Conservation (phyloP, 2,329 filamentous ascomycete genomes). For the Alternaria arbusti region DNA sequence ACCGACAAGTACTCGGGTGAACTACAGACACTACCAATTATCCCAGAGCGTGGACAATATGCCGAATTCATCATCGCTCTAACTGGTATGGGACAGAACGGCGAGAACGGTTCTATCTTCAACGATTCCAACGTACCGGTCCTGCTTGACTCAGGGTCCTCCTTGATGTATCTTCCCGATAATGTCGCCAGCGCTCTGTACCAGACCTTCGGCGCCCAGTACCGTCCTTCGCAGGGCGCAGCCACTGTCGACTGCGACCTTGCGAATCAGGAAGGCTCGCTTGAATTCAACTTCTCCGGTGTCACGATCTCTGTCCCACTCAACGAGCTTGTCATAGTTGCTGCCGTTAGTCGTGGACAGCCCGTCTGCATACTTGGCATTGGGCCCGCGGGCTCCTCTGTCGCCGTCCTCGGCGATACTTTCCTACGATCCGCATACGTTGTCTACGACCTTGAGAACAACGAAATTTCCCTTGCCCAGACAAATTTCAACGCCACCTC, state of each 20-base stretch:
- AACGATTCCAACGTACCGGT: slow-evolving; percentile 57
- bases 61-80: slow-evolving; percentile 62
- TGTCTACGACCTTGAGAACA: slow-evolving; percentile 66
- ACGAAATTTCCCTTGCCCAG: slow-evolving; percentile 66
- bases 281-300: slow-evolving; percentile 65
- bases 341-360: slow-evolving; percentile 51
- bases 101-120: slow-evolving; percentile 52
- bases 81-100: slow-evolving; percentile 55
- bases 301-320: slow-evolving; percentile 62
- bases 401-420: slow-evolving; percentile 65
- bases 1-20: slow-evolving; percentile 73
- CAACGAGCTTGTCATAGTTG: slow-evolving; percentile 63
- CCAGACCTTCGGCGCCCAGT: slow-evolving; percentile 49
- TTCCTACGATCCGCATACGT: slow-evolving; percentile 69
- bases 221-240: slow-evolving; percentile 49
- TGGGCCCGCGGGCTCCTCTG: slow-evolving; percentile 55
- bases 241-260: slow-evolving; percentile 63
- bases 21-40: slow-evolving; percentile 67
- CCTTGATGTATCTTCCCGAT: slow-evolving; percentile 71
- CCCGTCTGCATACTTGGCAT: slow-evolving; percentile 58
- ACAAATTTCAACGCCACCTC: slow-evolving; percentile 65
- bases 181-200: slow-evolving; percentile 59
- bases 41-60: slow-evolving; percentile 55
- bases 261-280: slow-evolving; percentile 55
- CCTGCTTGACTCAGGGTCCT: slow-evolving; percentile 78